A percentile compares a stretch with the other conserved stretches of the same genome.
Conservation (phyloP, 345 rosid genomes). For the Dipteronia dyeriana region DNA sequence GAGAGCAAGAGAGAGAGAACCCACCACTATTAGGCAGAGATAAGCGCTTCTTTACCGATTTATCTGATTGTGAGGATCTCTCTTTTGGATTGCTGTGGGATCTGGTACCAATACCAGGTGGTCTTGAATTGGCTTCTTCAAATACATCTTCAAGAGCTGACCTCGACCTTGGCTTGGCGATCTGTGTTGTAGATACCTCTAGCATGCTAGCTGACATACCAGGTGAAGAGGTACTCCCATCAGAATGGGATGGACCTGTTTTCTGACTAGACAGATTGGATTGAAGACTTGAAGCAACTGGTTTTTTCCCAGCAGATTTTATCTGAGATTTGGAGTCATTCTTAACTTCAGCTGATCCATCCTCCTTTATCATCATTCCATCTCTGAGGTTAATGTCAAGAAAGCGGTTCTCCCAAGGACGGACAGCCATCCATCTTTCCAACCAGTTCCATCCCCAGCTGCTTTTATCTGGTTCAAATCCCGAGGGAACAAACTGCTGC, state of each 20-base stretch:
- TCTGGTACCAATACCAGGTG: slow-evolving; percentile 52
- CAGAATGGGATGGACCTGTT: slow-evolving; percentile 67
- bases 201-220: slow-evolving; percentile 50
- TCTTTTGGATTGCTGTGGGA: slow-evolving; percentile 94
- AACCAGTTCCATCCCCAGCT: slow-evolving; percentile 99
- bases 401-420: slow-evolving; percentile 99
- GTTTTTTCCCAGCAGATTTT: slow-evolving; percentile 57
- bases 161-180: slow-evolving; percentile 57
- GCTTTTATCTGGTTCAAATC: slow-evolving; percentile 91
- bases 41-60: slow-evolving; percentile 60
- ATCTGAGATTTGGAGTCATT: slow-evolving; percentile 50
- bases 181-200: slow-evolving; percentile 44
- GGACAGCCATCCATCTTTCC: slow-evolving; percentile 99
- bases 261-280: slow-evolving; percentile 56
- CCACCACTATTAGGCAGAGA: slow-evolving; percentile 77
- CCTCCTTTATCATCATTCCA: slow-evolving; percentile 62
- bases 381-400: slow-evolving; percentile 87
- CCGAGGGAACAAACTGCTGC: slow-evolving; percentile 57
- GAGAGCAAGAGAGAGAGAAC: slow-evolving; percentile 29
- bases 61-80: slow-evolving; percentile 52
- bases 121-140: slow-evolving; percentile 56
- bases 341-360: slow-evolving; percentile 43
- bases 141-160: slow-evolving; percentile 42
- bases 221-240: slow-evolving; percentile 68
- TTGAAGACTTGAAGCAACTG: slow-evolving; percentile 36